Percentiles rank a stretch among this genome's conserved stretches.
Evolutionary conservation across 2,329 filamentous ascomycete species (phyloP).

Genomic region (Akanthomyces uredinophilus): DNA sequence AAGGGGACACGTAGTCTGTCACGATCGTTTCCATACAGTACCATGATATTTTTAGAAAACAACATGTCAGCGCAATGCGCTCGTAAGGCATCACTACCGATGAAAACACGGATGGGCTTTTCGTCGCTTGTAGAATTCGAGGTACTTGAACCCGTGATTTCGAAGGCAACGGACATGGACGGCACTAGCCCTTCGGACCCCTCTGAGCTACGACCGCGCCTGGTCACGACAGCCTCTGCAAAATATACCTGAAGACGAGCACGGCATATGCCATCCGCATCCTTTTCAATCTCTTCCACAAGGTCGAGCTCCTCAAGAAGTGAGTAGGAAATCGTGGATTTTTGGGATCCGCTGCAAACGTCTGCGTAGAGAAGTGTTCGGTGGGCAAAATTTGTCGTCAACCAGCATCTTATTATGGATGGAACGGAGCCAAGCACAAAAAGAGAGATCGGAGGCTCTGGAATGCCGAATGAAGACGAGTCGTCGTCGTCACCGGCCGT

Average conservation of each 20-base stretch:
- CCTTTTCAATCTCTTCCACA: slow-evolving; percentile 58
- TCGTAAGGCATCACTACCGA: slow-evolving; percentile 84
- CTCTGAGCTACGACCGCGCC: slow-evolving; percentile 64
- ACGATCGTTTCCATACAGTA: slow-evolving; percentile 78
- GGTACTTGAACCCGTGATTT: slow-evolving; percentile 53
- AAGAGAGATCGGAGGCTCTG: slow-evolving; percentile 74
- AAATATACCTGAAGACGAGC: slow-evolving; percentile 82
- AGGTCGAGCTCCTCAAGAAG: slow-evolving; percentile 72
- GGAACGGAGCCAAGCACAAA: slow-evolving; percentile 85
- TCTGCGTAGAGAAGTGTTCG: slow-evolving; percentile 85
- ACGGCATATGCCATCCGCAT: slow-evolving; percentile 59
- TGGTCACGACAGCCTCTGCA: slow-evolving; percentile 80
- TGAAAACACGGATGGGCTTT: slow-evolving; percentile 73
- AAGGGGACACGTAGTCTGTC: slow-evolving; percentile 88
- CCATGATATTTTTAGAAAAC: slow-evolving; percentile 86
- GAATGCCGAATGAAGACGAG: slow-evolving; percentile 65
- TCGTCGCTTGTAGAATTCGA: slow-evolving; percentile 27
- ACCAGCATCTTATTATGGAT: slow-evolving; percentile 92
- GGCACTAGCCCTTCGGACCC: slow-evolving; percentile 70
- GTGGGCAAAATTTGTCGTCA: slow-evolving; percentile 86
- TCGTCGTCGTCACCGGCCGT: slow-evolving; percentile 56
- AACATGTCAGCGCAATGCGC: slow-evolving; percentile 85
- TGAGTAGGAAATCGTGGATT: slow-evolving; percentile 72
- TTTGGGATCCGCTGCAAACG: slow-evolving; percentile 85
- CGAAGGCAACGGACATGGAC: slow-evolving; percentile 73